Evolutionary conservation across 345 rosid genomes (phyloP), one percentile per base, ranked within the genome.

Genomic region (Nasturtium officinale): DNA sequence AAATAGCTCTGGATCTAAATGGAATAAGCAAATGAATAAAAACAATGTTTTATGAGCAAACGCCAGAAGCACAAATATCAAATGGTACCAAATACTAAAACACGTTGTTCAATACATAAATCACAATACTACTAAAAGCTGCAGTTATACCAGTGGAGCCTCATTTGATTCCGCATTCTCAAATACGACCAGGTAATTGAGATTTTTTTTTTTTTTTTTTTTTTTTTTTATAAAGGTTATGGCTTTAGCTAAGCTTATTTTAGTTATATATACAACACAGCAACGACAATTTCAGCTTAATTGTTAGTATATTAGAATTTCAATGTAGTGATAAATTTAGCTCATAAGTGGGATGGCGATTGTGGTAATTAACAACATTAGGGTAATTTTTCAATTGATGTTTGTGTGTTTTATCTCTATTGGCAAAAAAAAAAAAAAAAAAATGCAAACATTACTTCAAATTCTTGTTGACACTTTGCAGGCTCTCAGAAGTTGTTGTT

Each of bases 101-200:
- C 71, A 65, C 59, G 26, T 16, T 65, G 66, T 35, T 65, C 23
- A 51, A 47, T 56, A 56, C 28, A 16, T 73, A 54, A 73, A 46
- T 32, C 72, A 67, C 73, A 67, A 60, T 51, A 52, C 30, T 9
- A 73, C 57, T 59, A 59, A 50, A 21, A 72, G 21, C 46, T 72
- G 61, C 18, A 6, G 7, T 15, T 37, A 48, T 43, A 35, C 61
- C 7, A 30, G 3, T 21, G 40, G 40, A 67, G 10, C 9, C 3
- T 75, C 79, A 25, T 52, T 67, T n/a, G 84, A 79, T 58, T 72
- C 83, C 64, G 6, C 80, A 0, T n/a, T n/a, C 40, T 73, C 30
- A 54, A 47, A 35, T 46, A 57, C 77, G 71, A 59, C 82, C 74
- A 74, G 84, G 98, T 84, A 81, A 71, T 28, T n/a, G n/a, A n/a